Percentiles rank a stretch among this genome's conserved stretches.
Conservation (phyloP, 257 asterid species). For the Solanum corneliomulleri region DNA sequence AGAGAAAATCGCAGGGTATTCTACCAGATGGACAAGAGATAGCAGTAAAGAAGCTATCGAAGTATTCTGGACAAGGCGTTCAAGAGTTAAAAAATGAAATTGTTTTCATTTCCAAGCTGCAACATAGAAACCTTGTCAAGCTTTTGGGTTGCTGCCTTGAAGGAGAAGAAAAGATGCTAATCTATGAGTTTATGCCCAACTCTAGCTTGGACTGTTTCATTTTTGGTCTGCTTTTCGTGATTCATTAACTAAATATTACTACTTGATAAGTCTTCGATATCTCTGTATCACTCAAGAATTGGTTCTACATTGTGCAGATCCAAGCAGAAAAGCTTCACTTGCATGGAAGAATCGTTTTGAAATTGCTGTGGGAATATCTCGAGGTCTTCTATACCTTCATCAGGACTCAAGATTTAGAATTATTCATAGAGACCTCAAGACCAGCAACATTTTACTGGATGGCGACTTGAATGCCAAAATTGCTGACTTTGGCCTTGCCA, state of each 20-base stretch:
- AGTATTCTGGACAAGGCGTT: not conserved
- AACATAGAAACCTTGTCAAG: constrained; percentile 9
- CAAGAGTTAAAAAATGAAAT: constrained; percentile 5
- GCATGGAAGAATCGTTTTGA: constrained; percentile 3
- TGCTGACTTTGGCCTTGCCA: constrained; percentile 8
- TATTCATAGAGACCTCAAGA: constrained; percentile 8
- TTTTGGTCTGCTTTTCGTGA: not conserved
- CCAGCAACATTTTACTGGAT: constrained; percentile 6
- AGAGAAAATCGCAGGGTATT: not conserved
- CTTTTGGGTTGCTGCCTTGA: constrained; percentile 6
- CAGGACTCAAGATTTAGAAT: constrained; percentile 9
- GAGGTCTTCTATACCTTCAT: constrained; percentile 11
- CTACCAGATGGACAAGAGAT: constrained; percentile 4
- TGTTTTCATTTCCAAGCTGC: constrained; percentile 8
- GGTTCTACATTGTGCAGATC: not conserved
- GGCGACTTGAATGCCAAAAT: constrained; percentile 6
- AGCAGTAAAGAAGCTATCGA: constrained; percentile 6
- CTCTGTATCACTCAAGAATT: not conserved
- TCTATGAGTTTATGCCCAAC: constrained; percentile 5
- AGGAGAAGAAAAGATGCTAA: constrained; percentile 1
- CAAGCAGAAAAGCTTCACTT: not conserved
- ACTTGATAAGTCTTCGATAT: not conserved
- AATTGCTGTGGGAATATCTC: constrained; percentile 1
- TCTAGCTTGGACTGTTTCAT: constrained; percentile 5
- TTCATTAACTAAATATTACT: not conserved